Evolutionary conservation across 2,329 filamentous ascomycete species (phyloP).

Genomic region (Cladophialophora immunda): DNA sequence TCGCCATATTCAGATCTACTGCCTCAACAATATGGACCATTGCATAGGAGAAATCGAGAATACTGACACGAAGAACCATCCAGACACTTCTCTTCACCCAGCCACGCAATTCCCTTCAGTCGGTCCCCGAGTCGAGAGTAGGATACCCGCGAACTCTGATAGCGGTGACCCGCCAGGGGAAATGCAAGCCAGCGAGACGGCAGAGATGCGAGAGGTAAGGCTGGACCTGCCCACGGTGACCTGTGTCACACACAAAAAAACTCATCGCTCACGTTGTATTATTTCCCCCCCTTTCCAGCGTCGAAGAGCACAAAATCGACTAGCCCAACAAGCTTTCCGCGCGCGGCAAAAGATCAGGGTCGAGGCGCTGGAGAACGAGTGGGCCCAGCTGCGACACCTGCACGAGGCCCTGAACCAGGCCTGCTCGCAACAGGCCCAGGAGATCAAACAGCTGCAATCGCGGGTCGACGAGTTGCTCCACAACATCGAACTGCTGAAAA

Average conservation of each 20-base stretch:
- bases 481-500: constrained; percentile 13
- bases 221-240: neutral
- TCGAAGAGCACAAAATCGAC: constrained; percentile 17
- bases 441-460: constrained; percentile 17
- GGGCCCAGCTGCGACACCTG: constrained; percentile 14
- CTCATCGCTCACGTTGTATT: neutral
- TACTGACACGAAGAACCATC: neutral
- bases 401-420: constrained; percentile 19
- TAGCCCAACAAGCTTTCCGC: constrained; percentile 21
- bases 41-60: neutral
- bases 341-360: constrained; percentile 18
- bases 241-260: neutral
- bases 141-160: constrained; percentile 4
- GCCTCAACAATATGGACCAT: neutral
- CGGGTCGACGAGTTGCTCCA: constrained; percentile 20
- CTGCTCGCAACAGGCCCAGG: constrained; percentile 11
- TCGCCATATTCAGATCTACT: neutral
- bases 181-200: constrained; percentile 12
- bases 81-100: neutral
- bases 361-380: constrained; percentile 16
- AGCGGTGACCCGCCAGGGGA: neutral
- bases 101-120: constrained; percentile 1
- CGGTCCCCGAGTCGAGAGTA: neutral
- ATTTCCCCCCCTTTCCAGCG: constrained; percentile 1
- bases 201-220: constrained; percentile 19